Evolutionary conservation across 2,329 filamentous ascomycete species (phyloP), one percentile per base, ranked within the genome.

Genomic region (Ceratocystis lukuohia): DNA sequence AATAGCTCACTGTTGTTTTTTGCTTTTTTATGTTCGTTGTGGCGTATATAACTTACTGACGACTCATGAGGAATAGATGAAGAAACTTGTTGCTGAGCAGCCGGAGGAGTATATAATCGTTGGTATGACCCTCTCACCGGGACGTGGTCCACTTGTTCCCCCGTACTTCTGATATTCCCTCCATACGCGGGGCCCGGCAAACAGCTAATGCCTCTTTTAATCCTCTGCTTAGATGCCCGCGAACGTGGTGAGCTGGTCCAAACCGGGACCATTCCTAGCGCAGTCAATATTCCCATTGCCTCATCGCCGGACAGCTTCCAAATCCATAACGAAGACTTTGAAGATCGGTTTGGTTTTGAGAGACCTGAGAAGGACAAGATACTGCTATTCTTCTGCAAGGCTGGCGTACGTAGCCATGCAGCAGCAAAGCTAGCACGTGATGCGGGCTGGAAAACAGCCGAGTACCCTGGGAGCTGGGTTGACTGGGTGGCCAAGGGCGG

Each of bases 301-400:
- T 87, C 86, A 5, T 81, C 85, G 53, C 86, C 91, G 0, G 91
- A 96, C 75, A 87, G 87, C 68, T 86, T 95, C 72, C 88, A 91
- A 75, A 81, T 96, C 6, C 74, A 80, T 0, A 79, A 81, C 0
- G 88, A 89, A 12, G 91, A 96, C 69, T 97, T 97, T 73, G 83
- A 88, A 73, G 89, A 91, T 68, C 78, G 87, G 17, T 92, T 91
- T 75, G 92, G 91, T 3, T 96, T 88, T 72, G 77, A 80, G 68
- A 88, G 89, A 68, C 92, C 80, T 0, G 71, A 72, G 1, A 78
- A 78, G 68, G 79, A 83, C n/a, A 74, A 75, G 41, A 79, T 83
- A 70, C 74, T 96, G 15, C 81, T 97, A 3, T 94, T 97, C 72
- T 97, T 96, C 76, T 99, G 94, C 77, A 95, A 91, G 78, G 87